A percentile compares a stretch with the other conserved stretches of the same genome.
These are phyloP conservation scores for Chalaropsis thielavioides DNA, from an alignment of 2,329 filamentous ascomycete species.

Conservation along the genomic window DNA sequence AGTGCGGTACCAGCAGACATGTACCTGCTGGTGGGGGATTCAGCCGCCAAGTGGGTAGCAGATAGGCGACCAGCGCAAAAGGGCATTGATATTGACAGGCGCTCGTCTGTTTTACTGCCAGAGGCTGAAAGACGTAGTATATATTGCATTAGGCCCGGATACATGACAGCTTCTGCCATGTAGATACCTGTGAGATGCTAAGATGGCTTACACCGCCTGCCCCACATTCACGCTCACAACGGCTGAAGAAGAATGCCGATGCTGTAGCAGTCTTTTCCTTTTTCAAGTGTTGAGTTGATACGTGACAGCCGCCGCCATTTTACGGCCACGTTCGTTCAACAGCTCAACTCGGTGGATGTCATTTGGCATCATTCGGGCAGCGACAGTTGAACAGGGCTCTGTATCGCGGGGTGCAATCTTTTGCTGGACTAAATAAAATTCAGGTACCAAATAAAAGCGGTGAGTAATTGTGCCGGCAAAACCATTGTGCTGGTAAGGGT, in stretches of 20 bases:
- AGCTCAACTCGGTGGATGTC: no score
- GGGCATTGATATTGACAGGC: no score
- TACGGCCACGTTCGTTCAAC: no score
- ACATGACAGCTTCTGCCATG: neutral
- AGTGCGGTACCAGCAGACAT: neutral
- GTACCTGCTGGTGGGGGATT: neutral
- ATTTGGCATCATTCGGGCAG: no score
- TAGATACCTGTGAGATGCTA: constrained; percentile 1
- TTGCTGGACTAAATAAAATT: no score
- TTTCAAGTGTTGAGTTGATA: no score
- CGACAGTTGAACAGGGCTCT: no score
- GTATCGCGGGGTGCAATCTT: no score
- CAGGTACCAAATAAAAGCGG: neutral
- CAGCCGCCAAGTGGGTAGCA: no score
- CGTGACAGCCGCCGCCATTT: neutral
- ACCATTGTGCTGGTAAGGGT: neutral
- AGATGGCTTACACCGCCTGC: constrained; percentile 9
- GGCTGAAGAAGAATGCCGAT: constrained; percentile 5
- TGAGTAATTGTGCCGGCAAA: constrained; percentile 6
- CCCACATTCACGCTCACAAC: neutral
- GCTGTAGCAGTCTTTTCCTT: constrained; percentile 3
- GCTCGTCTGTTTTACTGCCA: no score
- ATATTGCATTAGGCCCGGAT: neutral
- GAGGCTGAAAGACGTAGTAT: no score
- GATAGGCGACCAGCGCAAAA: no score